These are phyloP conservation scores for Yamagishiella unicocca DNA, from an alignment of 139 green algal genomes.

Conservation along the genomic window DNA sequence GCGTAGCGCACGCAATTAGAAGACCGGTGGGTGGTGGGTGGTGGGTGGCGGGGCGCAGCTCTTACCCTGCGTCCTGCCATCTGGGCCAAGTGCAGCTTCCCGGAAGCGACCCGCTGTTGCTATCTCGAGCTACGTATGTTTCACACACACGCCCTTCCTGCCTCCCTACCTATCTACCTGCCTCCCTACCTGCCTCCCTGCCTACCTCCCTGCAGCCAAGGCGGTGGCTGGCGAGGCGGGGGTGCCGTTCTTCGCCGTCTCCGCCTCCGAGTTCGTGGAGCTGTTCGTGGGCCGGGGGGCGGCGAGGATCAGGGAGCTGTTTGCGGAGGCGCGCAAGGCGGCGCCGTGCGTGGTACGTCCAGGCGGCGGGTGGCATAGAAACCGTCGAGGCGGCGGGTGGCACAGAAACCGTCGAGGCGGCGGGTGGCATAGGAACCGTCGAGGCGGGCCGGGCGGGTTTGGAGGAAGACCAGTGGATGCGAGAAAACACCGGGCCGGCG, in stretches of 20 bases:
- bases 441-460: background rate
- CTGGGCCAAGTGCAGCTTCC: background rate
- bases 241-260: slow-evolving; percentile 93
- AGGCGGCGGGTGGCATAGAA: background rate
- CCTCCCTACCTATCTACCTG: background rate
- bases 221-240: slow-evolving; percentile 92
- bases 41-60: too few relatives aligned
- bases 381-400: background rate
- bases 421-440: background rate
- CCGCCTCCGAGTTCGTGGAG: slow-evolving; percentile 98
- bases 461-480: background rate
- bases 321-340: slow-evolving; percentile 91
- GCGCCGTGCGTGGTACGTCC: slow-evolving; percentile 76
- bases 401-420: background rate
- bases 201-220: slow-evolving; percentile 69
- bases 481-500: background rate
- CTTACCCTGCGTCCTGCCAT: too few relatives aligned
- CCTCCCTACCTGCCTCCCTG: background rate
- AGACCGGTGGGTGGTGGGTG: too few relatives aligned
- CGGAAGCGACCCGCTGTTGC: too few relatives aligned
- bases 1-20: background rate
- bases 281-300: slow-evolving; percentile 97
- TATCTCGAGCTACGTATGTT: background rate
- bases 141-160: background rate
- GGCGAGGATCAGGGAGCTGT: slow-evolving; percentile 92